Evolutionary conservation across 306 rosid genomes (phyloP).

Genomic region (Arachis hypogaea): DNA sequence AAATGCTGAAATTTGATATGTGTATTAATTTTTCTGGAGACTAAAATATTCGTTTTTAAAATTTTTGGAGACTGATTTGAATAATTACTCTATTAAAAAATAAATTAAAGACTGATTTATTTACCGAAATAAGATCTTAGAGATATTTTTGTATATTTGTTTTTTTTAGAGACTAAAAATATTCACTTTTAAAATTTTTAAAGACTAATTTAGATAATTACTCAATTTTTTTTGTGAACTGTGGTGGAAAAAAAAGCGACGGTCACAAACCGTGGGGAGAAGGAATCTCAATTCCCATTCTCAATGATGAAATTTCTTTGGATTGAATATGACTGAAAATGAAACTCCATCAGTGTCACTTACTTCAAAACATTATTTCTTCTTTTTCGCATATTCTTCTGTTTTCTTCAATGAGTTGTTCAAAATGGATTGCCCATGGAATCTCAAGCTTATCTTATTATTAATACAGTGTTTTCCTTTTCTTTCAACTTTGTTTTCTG

Average conservation of each 20-base stretch:
- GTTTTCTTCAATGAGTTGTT: conserved; percentile 20
- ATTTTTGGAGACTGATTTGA: too few species aligned
- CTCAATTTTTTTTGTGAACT: conserved; percentile 5
- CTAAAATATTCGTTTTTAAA: too few species aligned
- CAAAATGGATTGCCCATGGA: conserved; percentile 32
- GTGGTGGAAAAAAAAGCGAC: conserved; percentile 21
- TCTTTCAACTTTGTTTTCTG: neutral
- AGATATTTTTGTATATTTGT: too few species aligned
- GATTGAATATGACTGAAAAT: neutral
- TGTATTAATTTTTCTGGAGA: too few species aligned
- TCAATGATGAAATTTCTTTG: too few species aligned
- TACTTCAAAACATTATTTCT: conserved; percentile 16
- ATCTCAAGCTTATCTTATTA: conserved; percentile 32
- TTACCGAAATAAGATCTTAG: too few species aligned
- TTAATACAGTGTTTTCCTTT: conserved; percentile 5
- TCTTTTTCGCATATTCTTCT: neutral
- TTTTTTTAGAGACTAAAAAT: too few species aligned
- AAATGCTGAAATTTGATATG: too few species aligned
- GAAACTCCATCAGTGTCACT: conserved; percentile 3
- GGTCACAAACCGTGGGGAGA: neutral
- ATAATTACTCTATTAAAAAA: too few species aligned
- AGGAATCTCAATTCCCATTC: neutral
- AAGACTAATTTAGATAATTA: too few species aligned
- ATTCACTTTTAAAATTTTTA: too few species aligned
- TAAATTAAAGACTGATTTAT: too few species aligned